Evolutionary conservation across 164 flowering plant genomes (phyloP).

Genomic region (Cinnamomum chago): DNA sequence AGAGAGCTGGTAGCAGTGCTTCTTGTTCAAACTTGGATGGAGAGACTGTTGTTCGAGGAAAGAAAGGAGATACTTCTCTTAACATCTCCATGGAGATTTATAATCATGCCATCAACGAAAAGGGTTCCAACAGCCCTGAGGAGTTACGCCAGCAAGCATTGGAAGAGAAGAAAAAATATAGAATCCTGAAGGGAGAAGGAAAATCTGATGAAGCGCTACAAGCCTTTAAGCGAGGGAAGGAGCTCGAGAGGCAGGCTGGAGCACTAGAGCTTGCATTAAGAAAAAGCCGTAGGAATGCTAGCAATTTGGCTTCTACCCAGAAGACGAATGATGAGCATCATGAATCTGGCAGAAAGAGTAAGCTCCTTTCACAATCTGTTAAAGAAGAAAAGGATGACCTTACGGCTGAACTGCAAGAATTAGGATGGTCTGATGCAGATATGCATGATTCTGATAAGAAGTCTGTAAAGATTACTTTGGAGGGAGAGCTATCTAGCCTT

Average conservation of each 20-base stretch:
- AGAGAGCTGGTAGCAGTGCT: slow-evolving; percentile 31
- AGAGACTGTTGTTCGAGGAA: slow-evolving; percentile 24
- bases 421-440: slow-evolving; percentile 91
- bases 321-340: slow-evolving; percentile 26
- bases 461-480: slow-evolving; percentile 48
- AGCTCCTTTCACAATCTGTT: slow-evolving; percentile 18
- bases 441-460: slow-evolving; percentile 53
- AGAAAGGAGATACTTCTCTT: slow-evolving; percentile 26
- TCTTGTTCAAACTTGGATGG: slow-evolving; percentile 36
- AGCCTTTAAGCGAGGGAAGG: slow-evolving; percentile 90
- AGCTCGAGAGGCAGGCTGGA: slow-evolving; percentile 91
- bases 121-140: slow-evolving; percentile 54
- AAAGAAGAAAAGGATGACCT: slow-evolving; percentile 64
- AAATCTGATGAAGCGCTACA: slow-evolving; percentile 79
- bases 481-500: slow-evolving; percentile 78
- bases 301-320: slow-evolving; percentile 23
- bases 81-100: slow-evolving; percentile 24
- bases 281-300: slow-evolving; percentile 54
- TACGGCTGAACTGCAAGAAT: slow-evolving; percentile 62
- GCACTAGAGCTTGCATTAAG: slow-evolving; percentile 63
- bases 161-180: slow-evolving; percentile 78
- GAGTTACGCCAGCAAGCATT: slow-evolving; percentile 75
- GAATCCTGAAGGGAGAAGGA: slow-evolving; percentile 73
- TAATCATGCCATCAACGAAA: slow-evolving; percentile 21
- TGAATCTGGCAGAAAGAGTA: slow-evolving; percentile 31